phyloP scores from a whole-genome alignment of 768 basidiomycete genomes.

The Punctularia strigosozonata region DNA sequence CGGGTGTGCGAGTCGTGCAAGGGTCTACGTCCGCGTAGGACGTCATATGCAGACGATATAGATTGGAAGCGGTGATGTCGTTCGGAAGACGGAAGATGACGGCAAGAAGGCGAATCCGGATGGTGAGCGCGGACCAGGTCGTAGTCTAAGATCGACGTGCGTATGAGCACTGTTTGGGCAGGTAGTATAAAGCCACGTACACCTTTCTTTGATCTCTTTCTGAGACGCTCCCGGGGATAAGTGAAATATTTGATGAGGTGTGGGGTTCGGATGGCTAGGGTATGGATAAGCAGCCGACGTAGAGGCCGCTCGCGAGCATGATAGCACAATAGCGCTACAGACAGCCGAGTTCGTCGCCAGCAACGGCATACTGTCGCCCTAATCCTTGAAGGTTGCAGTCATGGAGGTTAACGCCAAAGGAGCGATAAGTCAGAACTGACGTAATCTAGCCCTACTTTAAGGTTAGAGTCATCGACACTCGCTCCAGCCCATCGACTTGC shows the following conservation, averaged over 20 bases:
- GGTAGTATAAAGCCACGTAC: slow-evolving; percentile 25
- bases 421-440: too few species aligned
- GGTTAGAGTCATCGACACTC: too few species aligned
- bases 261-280: slow-evolving; percentile 39
- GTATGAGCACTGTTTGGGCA: neutral
- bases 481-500: too few species aligned
- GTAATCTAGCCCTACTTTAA: too few species aligned
- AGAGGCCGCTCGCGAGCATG: too few species aligned
- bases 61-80: slow-evolving; percentile 53
- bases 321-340: too few species aligned
- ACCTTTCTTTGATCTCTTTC: slow-evolving; percentile 53
- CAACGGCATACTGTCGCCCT: too few species aligned
- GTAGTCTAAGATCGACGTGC: slow-evolving; percentile 35
- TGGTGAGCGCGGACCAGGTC: slow-evolving; percentile 65
- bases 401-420: too few species aligned
- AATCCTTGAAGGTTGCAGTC: too few species aligned
- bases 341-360: too few species aligned
- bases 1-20: slow-evolving; percentile 7
- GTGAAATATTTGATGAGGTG: slow-evolving; percentile 67
- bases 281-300: slow-evolving; percentile 44
- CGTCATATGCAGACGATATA: slow-evolving; percentile 54
- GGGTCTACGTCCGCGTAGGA: slow-evolving; percentile 28
- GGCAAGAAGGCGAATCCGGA: slow-evolving; percentile 46
- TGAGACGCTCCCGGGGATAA: slow-evolving; percentile 42
- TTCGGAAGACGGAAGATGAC: slow-evolving; percentile 26